A percentile compares a stretch with the other conserved stretches of the same genome.
These are phyloP conservation scores for Erythrophleum fordii DNA, from an alignment of 306 rosid species.

Conservation along the genomic window DNA sequence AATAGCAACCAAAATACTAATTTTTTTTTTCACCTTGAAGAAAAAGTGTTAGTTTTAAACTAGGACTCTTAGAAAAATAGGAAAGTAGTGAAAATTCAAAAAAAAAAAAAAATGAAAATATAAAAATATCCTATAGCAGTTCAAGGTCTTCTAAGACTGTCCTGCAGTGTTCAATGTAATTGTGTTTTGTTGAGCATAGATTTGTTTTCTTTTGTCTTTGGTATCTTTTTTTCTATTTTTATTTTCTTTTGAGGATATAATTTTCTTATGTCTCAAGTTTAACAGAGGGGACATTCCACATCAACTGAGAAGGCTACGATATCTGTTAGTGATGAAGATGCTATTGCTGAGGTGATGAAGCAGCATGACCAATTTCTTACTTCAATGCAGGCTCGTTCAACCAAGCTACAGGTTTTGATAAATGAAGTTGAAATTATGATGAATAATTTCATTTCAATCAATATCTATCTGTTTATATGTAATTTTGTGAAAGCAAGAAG, in stretches of 20 bases:
- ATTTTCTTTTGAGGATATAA: conserved; percentile 35
- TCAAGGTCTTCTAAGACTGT: background rate
- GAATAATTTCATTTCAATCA: conserved; percentile 17
- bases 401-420: conserved; percentile 83
- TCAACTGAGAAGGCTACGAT: conserved; percentile 75
- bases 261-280: conserved; percentile 42
- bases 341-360: conserved; percentile 77
- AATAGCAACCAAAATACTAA: background rate
- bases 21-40: too few species aligned
- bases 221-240: background rate
- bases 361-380: conserved; percentile 82
- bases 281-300: conserved; percentile 77
- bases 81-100: background rate
- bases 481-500: conserved; percentile 16
- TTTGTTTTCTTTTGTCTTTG: background rate
- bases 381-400: conserved; percentile 88
- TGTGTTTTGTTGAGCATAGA: conserved; percentile 23
- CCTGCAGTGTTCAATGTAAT: conserved; percentile 4
- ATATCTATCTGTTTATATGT: background rate
- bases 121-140: background rate
- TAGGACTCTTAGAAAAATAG: background rate
- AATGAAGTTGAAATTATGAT: conserved; percentile 26
- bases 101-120: too few species aligned
- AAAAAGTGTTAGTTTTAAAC: background rate
- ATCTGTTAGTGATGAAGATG: conserved; percentile 87